A percentile compares a stretch with the other conserved stretches of the same genome.
Evolutionary conservation across 306 rosid genomes (phyloP).

Genomic region (Dryas alaskensis): DNA sequence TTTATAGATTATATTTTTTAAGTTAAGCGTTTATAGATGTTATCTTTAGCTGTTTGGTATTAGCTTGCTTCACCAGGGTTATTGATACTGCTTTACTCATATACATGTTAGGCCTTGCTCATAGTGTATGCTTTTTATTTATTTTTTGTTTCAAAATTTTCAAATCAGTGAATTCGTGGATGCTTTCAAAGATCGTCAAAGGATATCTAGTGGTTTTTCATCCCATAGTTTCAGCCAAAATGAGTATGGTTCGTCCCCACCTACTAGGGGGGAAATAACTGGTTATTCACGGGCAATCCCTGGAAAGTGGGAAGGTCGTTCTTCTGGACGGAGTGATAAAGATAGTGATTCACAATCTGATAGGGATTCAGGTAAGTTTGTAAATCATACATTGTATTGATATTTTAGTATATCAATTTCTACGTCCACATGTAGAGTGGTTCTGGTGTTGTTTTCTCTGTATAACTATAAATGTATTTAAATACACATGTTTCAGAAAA

Average conservation of each 20-base stretch:
- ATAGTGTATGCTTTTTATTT: constrained; percentile 12
- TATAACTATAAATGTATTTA: not conserved
- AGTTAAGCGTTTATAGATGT: not conserved
- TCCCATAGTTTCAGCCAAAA: constrained; percentile 56
- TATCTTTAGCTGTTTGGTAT: not conserved
- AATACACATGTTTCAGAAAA: not conserved
- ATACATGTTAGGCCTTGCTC: constrained; percentile 24
- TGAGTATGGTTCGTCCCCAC: constrained; percentile 85
- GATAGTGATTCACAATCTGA: constrained; percentile 84
- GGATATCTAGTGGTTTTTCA: constrained; percentile 61
- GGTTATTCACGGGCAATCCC: constrained; percentile 59
- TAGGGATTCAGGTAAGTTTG: constrained; percentile 71
- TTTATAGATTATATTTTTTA: not conserved
- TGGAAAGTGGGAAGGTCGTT: constrained; percentile 86
- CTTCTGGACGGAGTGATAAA: constrained; percentile 71
- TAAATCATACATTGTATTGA: constrained; percentile 21
- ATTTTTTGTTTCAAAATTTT: not conserved
- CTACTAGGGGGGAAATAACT: constrained; percentile 60
- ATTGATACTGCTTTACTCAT: constrained; percentile 4
- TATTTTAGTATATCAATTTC: not conserved
- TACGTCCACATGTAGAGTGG: not conserved
- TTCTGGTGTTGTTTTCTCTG: not conserved
- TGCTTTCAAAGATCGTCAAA: constrained; percentile 58
- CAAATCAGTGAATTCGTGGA: constrained; percentile 77
- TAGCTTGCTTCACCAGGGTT: constrained; percentile 5